These are phyloP conservation scores for Flaveria linearis DNA, from an alignment of 129 eudicot species.

Conservation along the genomic window DNA sequence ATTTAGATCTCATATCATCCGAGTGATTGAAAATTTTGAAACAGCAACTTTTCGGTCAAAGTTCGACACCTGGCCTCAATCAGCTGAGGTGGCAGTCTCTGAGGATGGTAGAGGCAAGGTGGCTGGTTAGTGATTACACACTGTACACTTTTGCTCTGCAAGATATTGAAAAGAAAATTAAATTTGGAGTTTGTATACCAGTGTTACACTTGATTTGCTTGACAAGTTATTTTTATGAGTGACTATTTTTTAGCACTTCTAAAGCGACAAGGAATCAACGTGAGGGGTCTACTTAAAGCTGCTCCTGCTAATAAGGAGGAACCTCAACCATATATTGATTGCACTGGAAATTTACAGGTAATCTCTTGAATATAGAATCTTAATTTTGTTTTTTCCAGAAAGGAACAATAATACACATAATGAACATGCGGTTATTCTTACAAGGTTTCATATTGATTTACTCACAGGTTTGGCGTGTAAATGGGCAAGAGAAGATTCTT, in stretches of 20 bases:
- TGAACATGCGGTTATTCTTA: constrained; percentile 9
- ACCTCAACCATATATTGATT: constrained; percentile 64
- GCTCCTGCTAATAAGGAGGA: constrained; percentile 81
- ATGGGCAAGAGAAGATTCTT: constrained; percentile 64
- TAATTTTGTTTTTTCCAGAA: background rate
- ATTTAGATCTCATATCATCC: constrained; percentile 55
- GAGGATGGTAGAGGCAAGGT: constrained; percentile 97
- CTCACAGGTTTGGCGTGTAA: constrained; percentile 91
- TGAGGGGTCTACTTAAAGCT: constrained; percentile 82
- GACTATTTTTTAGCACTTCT: constrained; percentile 60
- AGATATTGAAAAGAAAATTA: background rate
- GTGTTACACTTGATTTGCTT: constrained; percentile 1
- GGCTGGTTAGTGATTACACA: constrained; percentile 60
- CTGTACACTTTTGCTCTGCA: background rate
- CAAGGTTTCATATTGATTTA: constrained; percentile 5
- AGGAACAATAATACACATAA: constrained; percentile 26
- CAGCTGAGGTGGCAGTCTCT: constrained; percentile 62
- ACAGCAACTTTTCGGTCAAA: constrained; percentile 66
- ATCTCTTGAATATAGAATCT: constrained; percentile 6
- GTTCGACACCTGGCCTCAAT: constrained; percentile 76
- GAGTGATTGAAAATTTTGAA: constrained; percentile 79
- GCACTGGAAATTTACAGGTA: constrained; percentile 92
- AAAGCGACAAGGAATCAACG: constrained; percentile 86
- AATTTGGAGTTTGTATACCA: constrained; percentile 7
- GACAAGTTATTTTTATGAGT: constrained; percentile 20